Base-by-base conservation (phyloP, 805 yeast genomes). In the Zygosaccharomyces kombuchaensis region DNA sequence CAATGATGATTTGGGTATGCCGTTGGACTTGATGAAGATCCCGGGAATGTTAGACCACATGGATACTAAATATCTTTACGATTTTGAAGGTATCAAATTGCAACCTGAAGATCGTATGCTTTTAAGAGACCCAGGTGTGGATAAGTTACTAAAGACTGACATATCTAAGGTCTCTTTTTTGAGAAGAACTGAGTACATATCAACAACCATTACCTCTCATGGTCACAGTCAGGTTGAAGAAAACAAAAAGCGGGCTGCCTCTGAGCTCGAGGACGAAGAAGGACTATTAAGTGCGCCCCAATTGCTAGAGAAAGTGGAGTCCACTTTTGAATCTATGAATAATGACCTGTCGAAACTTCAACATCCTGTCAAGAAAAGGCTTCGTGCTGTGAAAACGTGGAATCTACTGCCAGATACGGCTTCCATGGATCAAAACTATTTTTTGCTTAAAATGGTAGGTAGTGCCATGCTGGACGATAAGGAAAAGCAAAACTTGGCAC, bases 181-280 rank as follows among this genome's bases (percentile, higher is more conserved):
- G 62, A 82, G 97, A 70, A 81, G 98, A 70, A 91, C 99, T 0
- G 98, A 93, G 62, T 91, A 91, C 63, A 84, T 88, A 48, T 78
- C 95, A 9, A 80, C 85, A 30, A 82, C 69, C 3, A 54, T 56
- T 22, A 51, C 63, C 2, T 50, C 79, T 42, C 74, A 74, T 44
- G 60, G 67, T 44, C 49, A 52, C 34, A 40, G 37, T 26, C 45
- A 37, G 27, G 57, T 52, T 31, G 54, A 47, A 46, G 52, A 40
- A 49, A 55, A 32, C 57, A 59, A 47, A 60, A 59, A 44, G 64
- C 65, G 52, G 68, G 63, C 47, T 63, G 47, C 46, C 3, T 52
- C 47, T 2, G 51, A 48, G 13, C 45, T 47, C 34, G 60, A 42
- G 36, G 65, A 55, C 34, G 58, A 52, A n/a, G 58, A 55, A 35